These are phyloP conservation scores for Ceratocystis destructans DNA, from an alignment of 2,329 filamentous ascomycete genomes.

Conservation along the genomic window DNA sequence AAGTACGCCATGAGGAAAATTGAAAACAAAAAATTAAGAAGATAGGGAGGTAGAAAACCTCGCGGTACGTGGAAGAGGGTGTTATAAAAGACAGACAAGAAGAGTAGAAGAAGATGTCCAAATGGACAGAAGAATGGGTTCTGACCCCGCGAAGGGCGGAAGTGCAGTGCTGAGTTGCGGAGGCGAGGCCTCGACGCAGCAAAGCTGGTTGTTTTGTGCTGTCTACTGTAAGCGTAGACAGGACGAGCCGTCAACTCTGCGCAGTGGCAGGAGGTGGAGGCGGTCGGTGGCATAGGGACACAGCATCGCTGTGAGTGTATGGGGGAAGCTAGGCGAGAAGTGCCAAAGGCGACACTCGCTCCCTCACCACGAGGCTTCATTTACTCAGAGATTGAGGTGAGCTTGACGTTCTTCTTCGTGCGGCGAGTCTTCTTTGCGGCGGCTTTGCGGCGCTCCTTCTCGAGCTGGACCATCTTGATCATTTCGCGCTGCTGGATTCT, in stretches of 20 bases:
- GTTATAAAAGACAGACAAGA: conserved; percentile 11
- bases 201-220: neutral
- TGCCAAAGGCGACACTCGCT: neutral
- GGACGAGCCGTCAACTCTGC: conserved; percentile 1
- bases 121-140: neutral
- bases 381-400: conserved; percentile 43
- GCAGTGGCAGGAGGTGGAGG: neutral
- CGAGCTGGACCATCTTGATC: conserved; percentile 35
- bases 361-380: neutral
- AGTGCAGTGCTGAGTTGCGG: neutral
- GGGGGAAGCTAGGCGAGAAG: neutral
- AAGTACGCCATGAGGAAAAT: conserved; percentile 4
- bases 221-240: neutral
- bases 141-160: neutral
- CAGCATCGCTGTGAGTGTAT: neutral
- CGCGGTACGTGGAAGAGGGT: conserved; percentile 1
- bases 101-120: neutral
- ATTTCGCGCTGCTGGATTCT: conserved; percentile 40
- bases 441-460: conserved; percentile 42
- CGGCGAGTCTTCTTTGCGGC: conserved; percentile 29
- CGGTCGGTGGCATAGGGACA: neutral
- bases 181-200: conserved; percentile 7
- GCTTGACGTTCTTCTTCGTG: conserved; percentile 39
- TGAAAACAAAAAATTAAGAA: conserved; percentile 7
- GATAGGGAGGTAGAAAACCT: neutral